Base-by-base conservation (phyloP, 768 basidiomycete species). In the Termitomyces sp. region DNA sequence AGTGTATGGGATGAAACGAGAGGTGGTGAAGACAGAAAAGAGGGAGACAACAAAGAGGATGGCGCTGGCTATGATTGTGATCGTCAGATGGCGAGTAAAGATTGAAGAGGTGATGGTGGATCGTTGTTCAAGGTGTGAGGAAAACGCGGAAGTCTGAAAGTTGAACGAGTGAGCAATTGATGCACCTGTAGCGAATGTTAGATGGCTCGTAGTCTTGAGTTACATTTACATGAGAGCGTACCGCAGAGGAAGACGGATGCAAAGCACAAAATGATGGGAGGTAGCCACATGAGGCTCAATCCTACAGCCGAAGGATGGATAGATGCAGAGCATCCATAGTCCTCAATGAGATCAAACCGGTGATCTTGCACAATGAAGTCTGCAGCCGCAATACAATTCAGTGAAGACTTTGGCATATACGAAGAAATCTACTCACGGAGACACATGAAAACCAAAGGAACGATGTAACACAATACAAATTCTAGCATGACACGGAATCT, bases 341-440 rank as follows among this genome's bases (percentile, higher is more conserved):
- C 77, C 65, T 80, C 72, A 20, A 76, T 67, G 54, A 89, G 76
- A 63, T 84, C 77, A 71, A 83, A 89, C 52, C 86, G 78, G 65
- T 81, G 79, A 52, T 82, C 80, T 63, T 86, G 84, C 25, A 77
- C 75, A 46, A 86, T 62, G 51, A 74, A 70, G 61, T 84, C 86
- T 88, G 53, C 18, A 42, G 15, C 38, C n/a, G 16, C 1, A 20
- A 33, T 40, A 23, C 33, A 15, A 45, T 48, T 9, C 25, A 18
- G 22, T 11, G 18, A 16, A 22, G 5, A 25, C 3, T 2, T 2
- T 25, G 23, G 13, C 6, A 11, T 20, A 51, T 6, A 33, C 13
- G 12, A 20, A 23, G 11, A 52, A 15, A 7, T 25, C 2, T 9
- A 77, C 85, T 57, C 61, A 89, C 84, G 84, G 7, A 86, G 66